Base-by-base conservation (phyloP, 176 grass and related monocot genomes). In the Alloteropsis semialata region DNA sequence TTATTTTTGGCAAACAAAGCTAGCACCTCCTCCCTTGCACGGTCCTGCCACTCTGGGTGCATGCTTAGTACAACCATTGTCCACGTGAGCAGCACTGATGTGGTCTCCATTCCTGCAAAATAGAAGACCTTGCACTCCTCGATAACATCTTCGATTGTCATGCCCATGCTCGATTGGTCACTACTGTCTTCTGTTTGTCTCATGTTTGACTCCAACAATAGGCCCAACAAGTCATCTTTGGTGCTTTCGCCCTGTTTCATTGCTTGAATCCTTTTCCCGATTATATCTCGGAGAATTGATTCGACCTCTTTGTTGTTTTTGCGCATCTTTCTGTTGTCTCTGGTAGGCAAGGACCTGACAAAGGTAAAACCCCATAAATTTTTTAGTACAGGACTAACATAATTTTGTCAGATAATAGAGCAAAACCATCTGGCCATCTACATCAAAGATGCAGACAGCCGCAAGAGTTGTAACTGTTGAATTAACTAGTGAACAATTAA, bases 91-190 rank as follows among this genome's bases (percentile, higher is more conserved):
- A 97, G 54, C 44, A 92, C 84, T 0, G 94, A 82, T 1, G 94
- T 97, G 19, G 89, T 97, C 67, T 97, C 89, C 65, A 88, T 86
- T n/a, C 94, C 94, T 32, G 94, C 91, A 71, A 97, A 94, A 73
- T 97, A 97, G 78, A 94, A 90, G 0, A 97, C 2, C 77, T 94
- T 97, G 79, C 94, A 97, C 67, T 97, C 94, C 54, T 88, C 94
- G 1, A 97, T 88, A 38, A 97, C 82, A 4, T 97, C 93, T 14
- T 95, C 54, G 21, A 66, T 83, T 12, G 84, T 92, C 87, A 95
- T 83, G 12, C 71, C 65, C 1, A 15, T 22, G 60, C 65, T 75
- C 9, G 86, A 62, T 37, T 75, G 74, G 0, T 65, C 72, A 12
- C 88, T 6, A 12, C 88, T 6, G 15, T 58, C 87, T 10, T 82